phyloP scores from a whole-genome alignment of 164 flowering plant genomes.

The grape (Vitis vinifera) region ASM3070453v1 NC_081822.1:2295501-2296000 shows the following conservation, averaged over 20 bases:
- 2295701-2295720: neutral
- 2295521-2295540: too few species aligned
- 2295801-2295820: neutral
- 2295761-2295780: neutral
- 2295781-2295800: neutral
- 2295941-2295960: constrained; percentile 83
- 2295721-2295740: neutral
- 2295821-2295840: neutral
- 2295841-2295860: constrained; percentile 5
- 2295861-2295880: neutral
- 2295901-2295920: constrained; percentile 88
- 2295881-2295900: constrained; percentile 72
- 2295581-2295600: too few species aligned
- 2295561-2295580: too few species aligned
- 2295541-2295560: too few species aligned
- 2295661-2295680: neutral
- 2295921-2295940: constrained; percentile 97
- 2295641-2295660: neutral
- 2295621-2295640: too few species aligned
- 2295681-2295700: neutral
- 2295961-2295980: neutral
- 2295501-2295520: too few species aligned
- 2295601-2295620: too few species aligned
- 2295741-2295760: neutral
- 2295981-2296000: neutral